Evolutionary conservation across 345 rosid species (phyloP), one percentile per base, ranked within the genome.

Genomic region (Physaria fendleri): DNA sequence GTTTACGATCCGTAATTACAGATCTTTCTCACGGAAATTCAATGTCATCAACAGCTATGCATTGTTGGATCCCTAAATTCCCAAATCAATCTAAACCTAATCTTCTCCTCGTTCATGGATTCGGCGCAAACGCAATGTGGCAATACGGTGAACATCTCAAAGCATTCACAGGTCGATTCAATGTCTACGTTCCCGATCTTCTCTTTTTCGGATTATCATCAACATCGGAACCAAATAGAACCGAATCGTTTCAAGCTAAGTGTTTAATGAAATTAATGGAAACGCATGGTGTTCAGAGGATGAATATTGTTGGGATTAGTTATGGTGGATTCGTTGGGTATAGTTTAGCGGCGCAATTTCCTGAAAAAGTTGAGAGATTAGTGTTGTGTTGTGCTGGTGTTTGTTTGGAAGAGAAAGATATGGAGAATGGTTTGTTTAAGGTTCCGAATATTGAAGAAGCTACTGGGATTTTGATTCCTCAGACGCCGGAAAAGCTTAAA

Each of bases 121-220:
- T 89, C 10, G 89, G 97, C 0, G 91, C 97, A 5, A 84, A 85
- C 27, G 95, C 97, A 0, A 79, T 82, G 87, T 85, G 95, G 95
- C 95, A 89, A 64, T 85, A 79, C 45, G 78, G 76, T 0, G 82
- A 81, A 13, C 78, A 74, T 25, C 78, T 89, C 51, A 77, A 75
- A 8, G 74, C 77, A 28, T 81, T 89, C 79, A 79, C 81, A 0
- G 21, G 78, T 3, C 48, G 71, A 7, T 89, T 79, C 81, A 85
- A 89, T 65, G 85, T 85, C 20, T 84, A 81, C 44, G 91, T 89
- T 0, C 95, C 91, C 0, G 89, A 89, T 68, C 80, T 89, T 2
- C 61, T 84, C 44, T 89, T 85, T 73, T 85, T 89, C 52, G 85
- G 97, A 0, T 48, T 45, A 15, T 85, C 95, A 0, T 64, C 64